phyloP scores from a whole-genome alignment of 2,329 filamentous ascomycete genomes.

The Talaromyces sp. region DNA sequence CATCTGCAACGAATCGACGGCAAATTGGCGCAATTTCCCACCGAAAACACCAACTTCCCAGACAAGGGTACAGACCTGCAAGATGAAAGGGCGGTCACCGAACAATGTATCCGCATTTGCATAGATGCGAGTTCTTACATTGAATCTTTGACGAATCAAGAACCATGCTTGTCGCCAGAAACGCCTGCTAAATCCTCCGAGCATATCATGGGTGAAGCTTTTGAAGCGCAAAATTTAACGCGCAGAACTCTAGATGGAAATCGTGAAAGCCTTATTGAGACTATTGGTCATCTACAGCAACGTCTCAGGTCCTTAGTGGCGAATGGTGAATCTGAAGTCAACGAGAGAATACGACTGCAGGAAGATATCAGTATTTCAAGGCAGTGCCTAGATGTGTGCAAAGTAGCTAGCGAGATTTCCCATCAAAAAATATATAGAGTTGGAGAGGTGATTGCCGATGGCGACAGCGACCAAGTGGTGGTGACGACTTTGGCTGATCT shows the following conservation, averaged over 20 bases:
- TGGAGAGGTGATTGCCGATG: constrained; percentile 34
- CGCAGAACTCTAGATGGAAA: background rate
- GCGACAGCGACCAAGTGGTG: constrained; percentile 38
- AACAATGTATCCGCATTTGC: no score
- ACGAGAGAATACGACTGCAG: constrained; percentile 26
- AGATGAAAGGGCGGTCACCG: no score
- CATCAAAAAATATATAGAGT: constrained; percentile 31
- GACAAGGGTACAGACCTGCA: no score
- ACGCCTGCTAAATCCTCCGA: background rate
- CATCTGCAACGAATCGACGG: no score
- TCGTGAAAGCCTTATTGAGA: background rate
- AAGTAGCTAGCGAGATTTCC: constrained; percentile 27
- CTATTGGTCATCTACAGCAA: background rate
- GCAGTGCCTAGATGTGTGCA: constrained; percentile 38
- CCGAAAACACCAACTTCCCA: no score
- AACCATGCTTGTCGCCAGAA: background rate
- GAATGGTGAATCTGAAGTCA: background rate
- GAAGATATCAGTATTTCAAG: constrained; percentile 32
- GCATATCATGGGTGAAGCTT: background rate
- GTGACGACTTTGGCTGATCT: constrained; percentile 40
- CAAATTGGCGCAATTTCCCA: no score
- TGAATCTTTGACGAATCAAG: no score
- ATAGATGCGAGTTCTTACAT: no score
- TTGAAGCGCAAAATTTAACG: background rate
- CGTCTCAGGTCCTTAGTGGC: background rate